A percentile compares a stretch with the other conserved stretches of the same genome.
Evolutionary conservation across 2,329 filamentous ascomycete genomes (phyloP).

Genomic region (Paraconiothyrium brasiliense): DNA sequence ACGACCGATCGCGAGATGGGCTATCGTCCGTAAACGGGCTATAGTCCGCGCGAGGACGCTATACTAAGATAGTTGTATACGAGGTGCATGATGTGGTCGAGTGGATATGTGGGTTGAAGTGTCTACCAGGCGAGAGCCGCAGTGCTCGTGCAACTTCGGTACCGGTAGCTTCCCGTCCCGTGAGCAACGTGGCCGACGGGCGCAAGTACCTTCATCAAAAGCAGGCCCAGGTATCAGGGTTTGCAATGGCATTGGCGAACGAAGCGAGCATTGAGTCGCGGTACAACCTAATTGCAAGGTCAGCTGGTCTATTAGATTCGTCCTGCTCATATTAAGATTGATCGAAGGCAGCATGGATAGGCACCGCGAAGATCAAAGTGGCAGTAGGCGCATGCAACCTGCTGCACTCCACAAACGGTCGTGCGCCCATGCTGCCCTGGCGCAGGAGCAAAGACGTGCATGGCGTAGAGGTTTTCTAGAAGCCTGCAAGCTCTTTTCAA

Average conservation of each 20-base stretch:
- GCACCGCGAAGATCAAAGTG: not conserved
- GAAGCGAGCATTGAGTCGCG: not conserved
- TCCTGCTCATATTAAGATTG: slow-evolving; percentile 20
- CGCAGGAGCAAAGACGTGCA: slow-evolving; percentile 8
- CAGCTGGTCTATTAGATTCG: slow-evolving; percentile 20
- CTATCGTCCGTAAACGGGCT: not conserved
- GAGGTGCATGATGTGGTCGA: not conserved
- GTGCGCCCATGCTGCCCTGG: slow-evolving; percentile 3
- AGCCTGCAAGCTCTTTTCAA: slow-evolving; percentile 11
- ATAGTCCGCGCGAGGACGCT: slow-evolving; percentile 7
- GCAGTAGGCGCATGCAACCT: not conserved
- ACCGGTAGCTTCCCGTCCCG: slow-evolving; percentile 12
- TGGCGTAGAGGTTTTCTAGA: slow-evolving; percentile 17
- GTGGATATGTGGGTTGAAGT: not conserved
- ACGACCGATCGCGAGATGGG: not conserved
- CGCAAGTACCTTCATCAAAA: slow-evolving; percentile 11
- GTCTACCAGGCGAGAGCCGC: slow-evolving; percentile 17
- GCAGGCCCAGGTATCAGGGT: slow-evolving; percentile 7
- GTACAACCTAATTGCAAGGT: slow-evolving; percentile 18
- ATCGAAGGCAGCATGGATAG: slow-evolving; percentile 9
- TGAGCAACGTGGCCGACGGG: slow-evolving; percentile 4
- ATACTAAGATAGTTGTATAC: slow-evolving; percentile 11
- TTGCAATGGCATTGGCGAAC: slow-evolving; percentile 5
- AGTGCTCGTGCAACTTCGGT: slow-evolving; percentile 19
- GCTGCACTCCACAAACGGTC: slow-evolving; percentile 18